Percentiles rank a stretch among this genome's conserved stretches.
phyloP scores from a whole-genome alignment of 441 rosid genomes.

The Dalechampia spathulata region DNA sequence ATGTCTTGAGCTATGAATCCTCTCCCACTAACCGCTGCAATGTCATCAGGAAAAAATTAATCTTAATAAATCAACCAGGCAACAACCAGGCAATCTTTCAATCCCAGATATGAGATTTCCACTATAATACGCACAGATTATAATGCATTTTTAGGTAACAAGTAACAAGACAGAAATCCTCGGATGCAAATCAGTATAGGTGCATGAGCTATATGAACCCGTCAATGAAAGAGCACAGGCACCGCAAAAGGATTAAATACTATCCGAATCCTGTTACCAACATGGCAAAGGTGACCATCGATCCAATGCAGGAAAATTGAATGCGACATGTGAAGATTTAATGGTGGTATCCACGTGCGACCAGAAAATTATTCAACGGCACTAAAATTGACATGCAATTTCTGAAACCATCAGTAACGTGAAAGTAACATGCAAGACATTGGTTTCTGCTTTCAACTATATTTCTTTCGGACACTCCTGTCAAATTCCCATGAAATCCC shows the following conservation, averaged over 20 bases:
- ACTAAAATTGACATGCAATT: not conserved
- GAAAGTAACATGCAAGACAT: slow-evolving; percentile 3
- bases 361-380: not conserved
- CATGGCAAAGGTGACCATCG: not conserved
- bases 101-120: no score
- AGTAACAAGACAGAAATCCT: no score
- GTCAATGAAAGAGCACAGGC: not conserved
- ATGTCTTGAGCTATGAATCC: slow-evolving; percentile 80
- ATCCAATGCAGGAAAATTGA: not conserved
- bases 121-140: no score
- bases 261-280: not conserved
- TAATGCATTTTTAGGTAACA: no score
- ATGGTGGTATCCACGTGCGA: not conserved
- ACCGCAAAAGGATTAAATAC: not conserved
- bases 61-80: no score
- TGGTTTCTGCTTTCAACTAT: no score
- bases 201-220: no score
- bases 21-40: slow-evolving; percentile 77
- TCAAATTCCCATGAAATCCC: no score
- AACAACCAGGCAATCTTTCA: no score
- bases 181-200: no score
- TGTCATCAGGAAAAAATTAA: not conserved
- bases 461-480: no score
- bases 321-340: not conserved
- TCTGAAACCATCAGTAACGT: not conserved